phyloP scores from a whole-genome alignment of 108 stramenopile genomes.

The Conticribra guillardii region DNA sequence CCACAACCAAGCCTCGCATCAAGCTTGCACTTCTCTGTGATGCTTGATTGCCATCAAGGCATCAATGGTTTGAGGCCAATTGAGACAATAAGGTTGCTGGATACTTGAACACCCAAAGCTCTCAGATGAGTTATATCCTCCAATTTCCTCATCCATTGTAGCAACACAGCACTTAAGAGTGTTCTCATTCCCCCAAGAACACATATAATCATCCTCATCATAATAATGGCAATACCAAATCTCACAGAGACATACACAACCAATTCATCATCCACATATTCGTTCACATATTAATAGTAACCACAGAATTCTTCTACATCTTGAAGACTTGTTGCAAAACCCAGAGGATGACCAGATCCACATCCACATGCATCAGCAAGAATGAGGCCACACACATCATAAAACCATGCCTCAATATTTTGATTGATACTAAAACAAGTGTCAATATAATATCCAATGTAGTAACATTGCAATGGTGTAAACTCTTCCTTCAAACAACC shows the following conservation, averaged over 20 bases:
- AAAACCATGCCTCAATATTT: background rate
- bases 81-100: background rate
- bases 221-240: background rate
- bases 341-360: background rate
- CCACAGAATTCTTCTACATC: background rate
- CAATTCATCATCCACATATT: background rate
- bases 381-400: background rate
- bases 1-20: too few relatives aligned
- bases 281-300: background rate
- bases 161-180: too few relatives aligned
- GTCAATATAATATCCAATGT: background rate
- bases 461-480: background rate
- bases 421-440: background rate
- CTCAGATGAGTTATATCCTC: too few relatives aligned
- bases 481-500: background rate
- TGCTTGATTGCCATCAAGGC: background rate
- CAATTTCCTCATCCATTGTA: too few relatives aligned
- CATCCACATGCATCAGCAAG: background rate
- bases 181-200: background rate
- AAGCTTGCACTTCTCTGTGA: too few relatives aligned
- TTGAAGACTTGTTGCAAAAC: background rate
- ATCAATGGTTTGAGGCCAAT: background rate
- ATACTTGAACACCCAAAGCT: background rate
- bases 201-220: background rate
- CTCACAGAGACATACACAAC: background rate